Evolutionary conservation across 371 early-diverging fungal species (phyloP).

Genomic region (Chytridiales sp.): DNA sequence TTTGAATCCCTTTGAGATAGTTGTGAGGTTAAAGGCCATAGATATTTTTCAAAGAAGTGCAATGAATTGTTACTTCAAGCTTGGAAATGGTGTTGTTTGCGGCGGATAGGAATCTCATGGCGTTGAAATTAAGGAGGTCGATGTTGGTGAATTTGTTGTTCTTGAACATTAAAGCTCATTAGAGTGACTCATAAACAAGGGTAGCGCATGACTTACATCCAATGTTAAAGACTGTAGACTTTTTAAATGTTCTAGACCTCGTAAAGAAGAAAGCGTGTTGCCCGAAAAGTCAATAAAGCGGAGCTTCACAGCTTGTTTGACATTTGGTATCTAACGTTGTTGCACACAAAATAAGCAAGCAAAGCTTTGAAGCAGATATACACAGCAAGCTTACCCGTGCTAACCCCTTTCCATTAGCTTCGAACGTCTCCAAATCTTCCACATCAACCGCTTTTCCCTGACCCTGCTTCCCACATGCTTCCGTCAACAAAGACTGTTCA

Average conservation of each 20-base stretch:
- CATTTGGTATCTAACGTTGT: constrained; percentile 19
- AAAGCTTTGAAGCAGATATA: too few relatives aligned
- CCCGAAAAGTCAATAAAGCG: constrained; percentile 16
- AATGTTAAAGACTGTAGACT: constrained; percentile 13
- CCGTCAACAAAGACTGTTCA: constrained; percentile 16
- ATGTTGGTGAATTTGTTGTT: constrained; percentile 27
- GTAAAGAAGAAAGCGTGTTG: constrained; percentile 15
- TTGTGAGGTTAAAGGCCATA: too few relatives aligned
- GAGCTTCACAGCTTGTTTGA: constrained; percentile 18
- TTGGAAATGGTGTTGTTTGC: constrained; percentile 18
- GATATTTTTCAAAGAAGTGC: too few relatives aligned
- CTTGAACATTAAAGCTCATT: constrained; percentile 8
- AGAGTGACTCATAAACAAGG: not conserved
- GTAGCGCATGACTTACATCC: constrained; percentile 6
- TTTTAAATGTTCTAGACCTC: constrained; percentile 20
- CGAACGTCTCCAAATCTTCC: constrained; percentile 21
- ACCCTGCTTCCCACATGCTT: constrained; percentile 15
- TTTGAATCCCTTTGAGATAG: too few relatives aligned
- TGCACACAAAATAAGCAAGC: not conserved
- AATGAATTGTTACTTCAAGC: constrained; percentile 20
- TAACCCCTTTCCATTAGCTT: constrained; percentile 18
- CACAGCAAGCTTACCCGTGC: constrained; percentile 9
- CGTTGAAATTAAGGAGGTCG: constrained; percentile 20
- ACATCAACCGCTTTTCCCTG: constrained; percentile 15
- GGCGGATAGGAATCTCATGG: constrained; percentile 25